These are phyloP conservation scores for Micractinium conductrix DNA, from an alignment of 139 green algal genomes.

Conservation along the genomic window DNA sequence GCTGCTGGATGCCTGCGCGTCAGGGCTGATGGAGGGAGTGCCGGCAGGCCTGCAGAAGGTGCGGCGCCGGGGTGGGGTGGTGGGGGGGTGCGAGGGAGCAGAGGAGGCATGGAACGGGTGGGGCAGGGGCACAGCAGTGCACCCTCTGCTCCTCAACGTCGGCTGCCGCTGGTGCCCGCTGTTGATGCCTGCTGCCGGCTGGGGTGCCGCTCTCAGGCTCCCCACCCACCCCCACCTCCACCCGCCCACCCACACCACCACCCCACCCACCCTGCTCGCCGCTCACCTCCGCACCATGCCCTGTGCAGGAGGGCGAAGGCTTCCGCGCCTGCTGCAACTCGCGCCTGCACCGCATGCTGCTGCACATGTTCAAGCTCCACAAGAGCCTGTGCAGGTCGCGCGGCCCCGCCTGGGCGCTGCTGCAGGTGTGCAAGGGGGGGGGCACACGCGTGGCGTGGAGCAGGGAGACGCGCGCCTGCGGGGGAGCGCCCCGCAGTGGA, in stretches of 20 bases:
- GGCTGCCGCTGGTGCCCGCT: neutral
- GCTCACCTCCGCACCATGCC: slow-evolving; percentile 64
- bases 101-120: no score
- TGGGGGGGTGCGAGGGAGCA: no score
- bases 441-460: no score
- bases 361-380: slow-evolving; percentile 43
- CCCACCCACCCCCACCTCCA: neutral
- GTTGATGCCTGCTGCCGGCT: no score
- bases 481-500: neutral
- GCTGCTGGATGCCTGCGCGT: slow-evolving; percentile 15
- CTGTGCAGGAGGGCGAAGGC: slow-evolving; percentile 76
- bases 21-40: neutral
- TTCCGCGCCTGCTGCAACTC: slow-evolving; percentile 74
- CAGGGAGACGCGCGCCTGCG: neutral
- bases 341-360: slow-evolving; percentile 87
- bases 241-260: neutral
- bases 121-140: no score
- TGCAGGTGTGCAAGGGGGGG: neutral
- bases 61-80: no score
- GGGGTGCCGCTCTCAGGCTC: neutral
- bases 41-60: slow-evolving; percentile 1
- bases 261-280: neutral
- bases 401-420: neutral
- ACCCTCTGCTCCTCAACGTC: no score
- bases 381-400: neutral